Conservation (phyloP, 1,139 yeast species). For the Candida dubliniensis region DNA sequence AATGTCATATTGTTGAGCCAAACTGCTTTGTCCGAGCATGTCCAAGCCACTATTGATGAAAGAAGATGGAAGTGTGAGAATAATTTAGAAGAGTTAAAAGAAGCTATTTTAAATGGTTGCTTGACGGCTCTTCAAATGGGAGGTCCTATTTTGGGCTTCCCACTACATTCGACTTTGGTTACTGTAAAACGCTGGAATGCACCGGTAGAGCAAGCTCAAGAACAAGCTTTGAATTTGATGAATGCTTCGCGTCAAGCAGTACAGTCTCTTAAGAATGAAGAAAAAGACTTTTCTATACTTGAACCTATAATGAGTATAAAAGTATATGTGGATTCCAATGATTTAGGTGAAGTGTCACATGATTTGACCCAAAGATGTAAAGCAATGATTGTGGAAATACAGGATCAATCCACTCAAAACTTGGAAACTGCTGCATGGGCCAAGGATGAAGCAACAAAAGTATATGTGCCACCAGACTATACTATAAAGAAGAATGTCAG, state of each 20-base stretch:
- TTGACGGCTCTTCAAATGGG: conserved; percentile 77
- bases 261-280: conserved; percentile 31
- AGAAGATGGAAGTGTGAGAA: conserved; percentile 54
- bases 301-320: conserved; percentile 87
- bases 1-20: conserved; percentile 36
- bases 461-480: conserved; percentile 61
- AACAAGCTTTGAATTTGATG: conserved; percentile 25
- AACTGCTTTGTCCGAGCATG: conserved; percentile 27
- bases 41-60: conserved; percentile 29
- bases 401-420: conserved; percentile 52
- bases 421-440: conserved; percentile 44
- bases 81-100: conserved; percentile 51
- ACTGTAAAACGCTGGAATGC: conserved; percentile 51
- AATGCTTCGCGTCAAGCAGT: conserved; percentile 33
- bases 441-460: conserved; percentile 48
- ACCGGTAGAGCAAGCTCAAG: conserved; percentile 51
- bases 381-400: conserved; percentile 66
- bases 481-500: conserved; percentile 26
- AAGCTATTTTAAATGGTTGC: conserved; percentile 57
- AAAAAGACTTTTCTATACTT: conserved; percentile 51
- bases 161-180: conserved; percentile 63
- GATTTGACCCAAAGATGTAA: conserved; percentile 69
- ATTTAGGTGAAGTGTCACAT: conserved; percentile 80
- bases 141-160: conserved; percentile 64
- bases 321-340: conserved; percentile 68